Conservation (phyloP, 2,329 filamentous ascomycete species). For the Clonostachys byssicola region DNA sequence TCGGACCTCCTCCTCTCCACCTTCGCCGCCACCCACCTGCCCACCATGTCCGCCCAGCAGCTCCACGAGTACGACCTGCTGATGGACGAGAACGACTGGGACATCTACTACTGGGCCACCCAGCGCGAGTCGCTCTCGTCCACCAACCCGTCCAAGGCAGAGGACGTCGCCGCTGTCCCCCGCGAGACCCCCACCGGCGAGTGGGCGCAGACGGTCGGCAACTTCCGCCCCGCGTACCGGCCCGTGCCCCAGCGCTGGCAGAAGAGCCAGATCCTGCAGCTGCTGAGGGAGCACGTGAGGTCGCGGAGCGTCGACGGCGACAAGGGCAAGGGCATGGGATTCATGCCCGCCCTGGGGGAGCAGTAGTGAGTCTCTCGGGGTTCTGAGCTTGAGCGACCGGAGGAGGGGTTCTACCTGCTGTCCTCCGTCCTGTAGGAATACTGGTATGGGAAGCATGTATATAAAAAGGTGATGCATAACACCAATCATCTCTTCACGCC, state of each 20-base stretch:
- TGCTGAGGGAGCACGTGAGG: slow-evolving; percentile 79
- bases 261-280: slow-evolving; percentile 70
- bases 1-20: slow-evolving; percentile 94
- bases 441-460: too few relatives aligned
- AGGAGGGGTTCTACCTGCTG: too few relatives aligned
- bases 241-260: slow-evolving; percentile 85
- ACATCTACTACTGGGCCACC: slow-evolving; percentile 99
- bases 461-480: too few relatives aligned
- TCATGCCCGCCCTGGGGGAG: slow-evolving; percentile 46
- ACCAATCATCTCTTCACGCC: too few relatives aligned
- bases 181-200: slow-evolving; percentile 56
- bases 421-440: too few relatives aligned
- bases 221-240: slow-evolving; percentile 88
- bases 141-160: slow-evolving; percentile 30
- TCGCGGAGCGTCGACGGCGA: slow-evolving; percentile 41
- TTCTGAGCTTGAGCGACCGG: too few relatives aligned
- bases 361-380: background rate
- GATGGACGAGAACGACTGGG: slow-evolving; percentile 99
- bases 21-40: slow-evolving; percentile 79
- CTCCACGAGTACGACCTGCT: slow-evolving; percentile 85
- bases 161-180: slow-evolving; percentile 18
- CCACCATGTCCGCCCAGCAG: slow-evolving; percentile 66
- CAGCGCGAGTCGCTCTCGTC: slow-evolving; percentile 60
- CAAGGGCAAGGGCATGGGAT: slow-evolving; percentile 45
- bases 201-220: slow-evolving; percentile 95